Conservation (phyloP, 331 rosid genomes). For the Quercus lobata region DNA sequence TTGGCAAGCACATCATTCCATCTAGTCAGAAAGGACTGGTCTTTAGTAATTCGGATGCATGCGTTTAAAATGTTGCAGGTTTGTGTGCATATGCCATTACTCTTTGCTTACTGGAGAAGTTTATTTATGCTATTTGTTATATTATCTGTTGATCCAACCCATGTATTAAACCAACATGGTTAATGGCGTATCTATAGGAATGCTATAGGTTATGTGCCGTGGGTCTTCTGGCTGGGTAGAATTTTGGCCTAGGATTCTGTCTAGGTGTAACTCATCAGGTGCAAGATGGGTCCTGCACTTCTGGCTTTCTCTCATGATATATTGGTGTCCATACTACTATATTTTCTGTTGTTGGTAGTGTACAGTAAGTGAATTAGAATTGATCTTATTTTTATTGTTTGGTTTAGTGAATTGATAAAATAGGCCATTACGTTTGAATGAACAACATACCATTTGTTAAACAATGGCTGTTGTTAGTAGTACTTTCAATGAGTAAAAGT, state of each 20-base stretch:
- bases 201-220: background rate
- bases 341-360: background rate
- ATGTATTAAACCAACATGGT: background rate
- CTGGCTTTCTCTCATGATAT: background rate
- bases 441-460: background rate
- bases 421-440: background rate
- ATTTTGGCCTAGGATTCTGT: background rate
- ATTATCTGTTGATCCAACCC: background rate
- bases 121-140: conserved; percentile 3
- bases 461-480: background rate
- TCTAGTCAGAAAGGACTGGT: conserved; percentile 80
- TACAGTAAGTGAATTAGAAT: background rate
- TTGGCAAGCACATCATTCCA: conserved; percentile 72
- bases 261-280: background rate
- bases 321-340: background rate
- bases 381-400: background rate
- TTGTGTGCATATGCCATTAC: conserved; percentile 15
- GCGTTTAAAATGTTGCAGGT: conserved; percentile 96
- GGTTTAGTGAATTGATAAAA: background rate
- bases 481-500: background rate
- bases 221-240: background rate
- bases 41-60: conserved; percentile 91
- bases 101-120: conserved; percentile 9
- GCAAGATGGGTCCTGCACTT: background rate
- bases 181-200: background rate